These are phyloP conservation scores for Hanseniaspora occidentalis DNA, from an alignment of 805 yeast species.

Conservation along the genomic window DNA sequence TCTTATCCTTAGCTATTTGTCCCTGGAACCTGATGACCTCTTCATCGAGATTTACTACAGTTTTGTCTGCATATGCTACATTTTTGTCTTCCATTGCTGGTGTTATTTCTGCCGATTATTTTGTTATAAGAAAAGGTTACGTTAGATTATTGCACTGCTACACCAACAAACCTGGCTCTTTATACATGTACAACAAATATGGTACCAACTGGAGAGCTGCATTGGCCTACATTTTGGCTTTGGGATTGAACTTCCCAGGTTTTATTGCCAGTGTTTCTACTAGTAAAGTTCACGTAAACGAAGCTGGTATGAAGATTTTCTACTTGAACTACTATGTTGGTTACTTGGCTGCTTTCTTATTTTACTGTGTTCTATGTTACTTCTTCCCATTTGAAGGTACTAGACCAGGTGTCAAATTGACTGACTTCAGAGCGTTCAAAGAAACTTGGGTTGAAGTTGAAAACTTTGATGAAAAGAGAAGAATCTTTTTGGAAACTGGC, in stretches of 20 bases:
- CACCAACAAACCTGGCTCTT: constrained; percentile 29
- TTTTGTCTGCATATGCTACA: constrained; percentile 68
- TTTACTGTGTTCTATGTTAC: constrained; percentile 41
- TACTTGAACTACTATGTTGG: constrained; percentile 70
- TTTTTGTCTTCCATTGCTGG: constrained; percentile 80
- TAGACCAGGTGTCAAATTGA: constrained; percentile 27
- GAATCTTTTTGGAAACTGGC: constrained; percentile 10
- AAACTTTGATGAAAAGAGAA: constrained; percentile 35
- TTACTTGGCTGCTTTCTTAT: constrained; percentile 41
- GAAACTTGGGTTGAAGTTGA: constrained; percentile 49
- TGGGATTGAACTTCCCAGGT: constrained; percentile 75
- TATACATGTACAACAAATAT: constrained; percentile 45
- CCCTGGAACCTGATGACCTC: constrained; percentile 74
- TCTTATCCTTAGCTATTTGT: constrained; percentile 54
- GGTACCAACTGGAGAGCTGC: constrained; percentile 83
- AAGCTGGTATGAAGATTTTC: constrained; percentile 66
- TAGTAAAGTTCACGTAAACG: constrained; percentile 42
- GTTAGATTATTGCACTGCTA: constrained; percentile 55
- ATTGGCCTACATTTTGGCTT: constrained; percentile 68
- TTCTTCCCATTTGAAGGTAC: constrained; percentile 41
- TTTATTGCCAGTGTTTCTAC: constrained; percentile 74
- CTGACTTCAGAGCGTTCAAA: constrained; percentile 16
- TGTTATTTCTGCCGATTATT: constrained; percentile 55
- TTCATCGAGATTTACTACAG: constrained; percentile 65
- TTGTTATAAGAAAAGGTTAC: constrained; percentile 61